phyloP scores from a whole-genome alignment of 148 eudicot species.

The Rhododendron henanense region DNA sequence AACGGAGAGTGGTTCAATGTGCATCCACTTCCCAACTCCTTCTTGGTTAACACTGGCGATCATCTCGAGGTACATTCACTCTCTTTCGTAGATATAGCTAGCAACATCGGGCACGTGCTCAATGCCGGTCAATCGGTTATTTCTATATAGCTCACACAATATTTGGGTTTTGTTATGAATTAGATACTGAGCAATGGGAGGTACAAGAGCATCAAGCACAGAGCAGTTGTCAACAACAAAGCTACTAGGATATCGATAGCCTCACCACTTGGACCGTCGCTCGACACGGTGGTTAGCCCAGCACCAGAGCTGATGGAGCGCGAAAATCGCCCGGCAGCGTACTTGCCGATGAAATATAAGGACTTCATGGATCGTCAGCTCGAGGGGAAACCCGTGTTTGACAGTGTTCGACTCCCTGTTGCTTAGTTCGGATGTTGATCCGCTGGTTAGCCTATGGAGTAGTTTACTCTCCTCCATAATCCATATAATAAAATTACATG shows the following conservation, averaged over 20 bases:
- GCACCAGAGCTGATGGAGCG: constrained; percentile 7
- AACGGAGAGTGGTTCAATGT: constrained; percentile 33
- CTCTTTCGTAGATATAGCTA: neutral
- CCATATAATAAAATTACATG: too few species aligned
- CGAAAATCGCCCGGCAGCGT: neutral
- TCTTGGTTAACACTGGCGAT: constrained; percentile 32
- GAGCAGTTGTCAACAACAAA: constrained; percentile 33
- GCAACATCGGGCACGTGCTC: neutral
- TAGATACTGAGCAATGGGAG: constrained; percentile 43
- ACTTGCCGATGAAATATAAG: constrained; percentile 19
- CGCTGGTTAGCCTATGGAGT: too few species aligned
- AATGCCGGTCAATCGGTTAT: neutral
- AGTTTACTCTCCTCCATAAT: too few species aligned
- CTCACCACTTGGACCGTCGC: constrained; percentile 22
- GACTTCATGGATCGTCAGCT: constrained; percentile 22
- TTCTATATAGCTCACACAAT: neutral
- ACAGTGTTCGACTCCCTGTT: neutral
- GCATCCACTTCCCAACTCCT: constrained; percentile 36
- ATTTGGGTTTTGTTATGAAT: neutral
- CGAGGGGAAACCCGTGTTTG: constrained; percentile 13
- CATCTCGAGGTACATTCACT: neutral
- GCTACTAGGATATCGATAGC: constrained; percentile 30
- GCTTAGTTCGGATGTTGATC: too few species aligned
- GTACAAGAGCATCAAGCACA: constrained; percentile 31
- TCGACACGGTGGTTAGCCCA: constrained; percentile 28